Percentiles rank a stretch among this genome's conserved stretches.
phyloP scores from a whole-genome alignment of 2,329 filamentous ascomycete genomes.

The Verticillium isaacii region DNA sequence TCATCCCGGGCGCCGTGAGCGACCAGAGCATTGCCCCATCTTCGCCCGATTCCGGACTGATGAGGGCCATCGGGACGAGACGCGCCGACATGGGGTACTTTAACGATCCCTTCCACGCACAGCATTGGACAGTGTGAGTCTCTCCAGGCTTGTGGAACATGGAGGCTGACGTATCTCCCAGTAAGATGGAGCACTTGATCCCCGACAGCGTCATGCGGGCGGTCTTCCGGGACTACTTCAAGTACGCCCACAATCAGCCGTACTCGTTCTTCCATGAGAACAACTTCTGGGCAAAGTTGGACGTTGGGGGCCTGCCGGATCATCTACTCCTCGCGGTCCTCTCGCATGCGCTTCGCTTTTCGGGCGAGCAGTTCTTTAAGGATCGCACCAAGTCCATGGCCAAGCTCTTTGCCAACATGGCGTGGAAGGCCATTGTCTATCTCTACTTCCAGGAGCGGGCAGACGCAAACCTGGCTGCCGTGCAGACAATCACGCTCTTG shows the following conservation, averaged over 20 bases:
- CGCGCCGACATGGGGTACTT: not conserved
- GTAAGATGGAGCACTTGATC: not conserved
- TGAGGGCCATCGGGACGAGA: not conserved
- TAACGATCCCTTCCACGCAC: not conserved
- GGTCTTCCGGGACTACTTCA: conserved; percentile 24
- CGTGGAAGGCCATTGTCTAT: conserved; percentile 27
- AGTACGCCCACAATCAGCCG: conserved; percentile 28
- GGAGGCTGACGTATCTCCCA: not conserved
- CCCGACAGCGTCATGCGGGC: conserved; percentile 4
- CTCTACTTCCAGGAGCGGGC: conserved; percentile 24
- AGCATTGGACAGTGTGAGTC: conserved; percentile 1
- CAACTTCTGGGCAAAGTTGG: conserved; percentile 22
- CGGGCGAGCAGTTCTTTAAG: not conserved
- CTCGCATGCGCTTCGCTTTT: not conserved
- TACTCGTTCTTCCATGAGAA: conserved; percentile 31
- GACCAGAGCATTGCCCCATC: not conserved
- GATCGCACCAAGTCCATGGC: not conserved
- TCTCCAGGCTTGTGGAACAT: no score
- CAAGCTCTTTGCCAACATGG: conserved; percentile 2
- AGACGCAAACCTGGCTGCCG: conserved; percentile 24
- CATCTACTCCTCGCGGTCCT: conserved; percentile 1
- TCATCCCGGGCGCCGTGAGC: not conserved
- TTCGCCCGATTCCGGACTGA: not conserved
- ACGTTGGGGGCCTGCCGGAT: conserved; percentile 4
- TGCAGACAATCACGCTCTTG: conserved; percentile 30